Conservation (phyloP, 1,139 yeast species). For the Yamadazyma conglobata region DNA sequence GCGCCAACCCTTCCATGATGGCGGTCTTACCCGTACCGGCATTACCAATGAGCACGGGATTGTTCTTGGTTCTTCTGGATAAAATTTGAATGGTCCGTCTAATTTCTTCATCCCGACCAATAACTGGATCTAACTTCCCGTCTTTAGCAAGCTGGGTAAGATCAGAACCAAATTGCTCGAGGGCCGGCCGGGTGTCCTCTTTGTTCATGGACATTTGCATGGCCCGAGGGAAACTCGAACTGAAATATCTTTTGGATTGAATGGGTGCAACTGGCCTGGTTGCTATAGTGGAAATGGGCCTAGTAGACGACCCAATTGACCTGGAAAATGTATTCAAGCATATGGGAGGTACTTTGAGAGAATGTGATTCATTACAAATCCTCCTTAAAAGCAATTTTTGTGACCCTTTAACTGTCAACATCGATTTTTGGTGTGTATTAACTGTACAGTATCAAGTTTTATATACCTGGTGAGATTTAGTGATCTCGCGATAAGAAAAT, state of each 20-base stretch:
- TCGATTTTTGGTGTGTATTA: no score
- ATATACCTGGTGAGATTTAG: not conserved
- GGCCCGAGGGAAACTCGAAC: slow-evolving; percentile 2
- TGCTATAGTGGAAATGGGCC: no score
- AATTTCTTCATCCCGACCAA: slow-evolving; percentile 95
- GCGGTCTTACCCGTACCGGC: slow-evolving; percentile 99
- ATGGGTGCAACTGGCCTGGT: no score
- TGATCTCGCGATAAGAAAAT: slow-evolving; percentile 8
- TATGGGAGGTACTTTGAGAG: no score
- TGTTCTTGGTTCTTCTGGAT: slow-evolving; percentile 88
- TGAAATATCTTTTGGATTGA: slow-evolving; percentile 7
- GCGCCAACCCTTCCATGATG: slow-evolving; percentile 94
- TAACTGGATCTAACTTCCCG: slow-evolving; percentile 94
- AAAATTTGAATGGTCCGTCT: slow-evolving; percentile 87
- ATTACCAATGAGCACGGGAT: slow-evolving; percentile 89
- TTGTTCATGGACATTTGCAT: slow-evolving; percentile 44
- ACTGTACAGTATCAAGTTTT: no score
- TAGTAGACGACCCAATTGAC: no score
- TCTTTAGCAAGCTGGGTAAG: slow-evolving; percentile 81
- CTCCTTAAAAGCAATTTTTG: no score
- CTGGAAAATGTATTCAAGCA: no score
- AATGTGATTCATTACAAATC: no score
- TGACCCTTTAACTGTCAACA: no score
- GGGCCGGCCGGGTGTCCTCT: slow-evolving; percentile 63
- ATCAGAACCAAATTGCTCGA: slow-evolving; percentile 85